Conservation (phyloP, 1,284 basidiomycete genomes). For the Heterobasidion parviporum region DNA sequence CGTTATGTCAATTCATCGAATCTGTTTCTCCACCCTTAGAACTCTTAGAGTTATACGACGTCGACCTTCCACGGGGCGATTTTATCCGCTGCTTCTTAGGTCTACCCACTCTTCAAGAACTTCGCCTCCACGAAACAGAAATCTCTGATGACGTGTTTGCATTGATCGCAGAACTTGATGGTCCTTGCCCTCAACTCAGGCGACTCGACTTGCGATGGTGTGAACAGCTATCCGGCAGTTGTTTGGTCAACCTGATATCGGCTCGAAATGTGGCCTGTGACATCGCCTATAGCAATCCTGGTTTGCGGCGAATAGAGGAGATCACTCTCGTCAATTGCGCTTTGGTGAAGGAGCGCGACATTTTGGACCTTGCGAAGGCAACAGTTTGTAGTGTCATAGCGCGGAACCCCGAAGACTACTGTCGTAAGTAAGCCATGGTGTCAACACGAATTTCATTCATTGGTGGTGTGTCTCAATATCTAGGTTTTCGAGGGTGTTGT, state of each 20-base stretch:
- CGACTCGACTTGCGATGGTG: conserved; percentile 57
- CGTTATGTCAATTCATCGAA: conserved; percentile 33
- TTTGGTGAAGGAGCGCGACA: conserved; percentile 46
- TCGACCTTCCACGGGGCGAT: conserved; percentile 35
- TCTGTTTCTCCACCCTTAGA: conserved; percentile 33
- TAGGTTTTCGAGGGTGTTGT: conserved; percentile 43
- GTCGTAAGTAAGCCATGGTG: conserved; percentile 33
- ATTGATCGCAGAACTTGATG: conserved; percentile 24
- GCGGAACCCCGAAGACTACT: conserved; percentile 38
- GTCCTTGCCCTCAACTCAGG: conserved; percentile 39
- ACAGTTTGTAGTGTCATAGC: conserved; percentile 44
- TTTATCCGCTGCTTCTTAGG: conserved; percentile 32
- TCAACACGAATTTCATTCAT: not conserved
- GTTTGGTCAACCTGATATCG: conserved; percentile 39
- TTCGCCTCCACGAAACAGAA: conserved; percentile 54
- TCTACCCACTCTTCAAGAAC: conserved; percentile 33
- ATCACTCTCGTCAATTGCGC: conserved; percentile 54
- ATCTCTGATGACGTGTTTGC: conserved; percentile 42
- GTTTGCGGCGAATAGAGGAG: conserved; percentile 26
- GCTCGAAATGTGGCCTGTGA: conserved; percentile 23
- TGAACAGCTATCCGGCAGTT: conserved; percentile 41
- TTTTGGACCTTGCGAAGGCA: conserved; percentile 39
- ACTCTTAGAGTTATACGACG: conserved; percentile 47
- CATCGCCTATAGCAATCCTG: not conserved
- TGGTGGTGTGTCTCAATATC: conserved; percentile 4